Percentiles rank a stretch among this genome's conserved stretches.
phyloP scores from a whole-genome alignment of 2,329 filamentous ascomycete species.

The Sporothrix inflata region DNA sequence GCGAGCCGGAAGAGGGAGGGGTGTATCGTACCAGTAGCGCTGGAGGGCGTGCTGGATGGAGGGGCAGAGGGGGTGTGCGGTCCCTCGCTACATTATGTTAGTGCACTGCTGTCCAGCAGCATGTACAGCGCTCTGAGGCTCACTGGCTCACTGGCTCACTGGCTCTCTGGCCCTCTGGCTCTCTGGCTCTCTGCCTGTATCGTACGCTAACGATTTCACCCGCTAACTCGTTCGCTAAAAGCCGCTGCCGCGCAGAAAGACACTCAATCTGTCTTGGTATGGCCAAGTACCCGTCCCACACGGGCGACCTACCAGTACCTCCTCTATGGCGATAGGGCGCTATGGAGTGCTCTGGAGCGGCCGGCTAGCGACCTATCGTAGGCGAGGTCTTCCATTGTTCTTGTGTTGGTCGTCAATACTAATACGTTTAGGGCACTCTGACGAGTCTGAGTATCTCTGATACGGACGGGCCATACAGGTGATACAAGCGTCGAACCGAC shows the following conservation, averaged over 20 bases:
- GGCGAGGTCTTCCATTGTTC: background rate
- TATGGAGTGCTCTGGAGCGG: background rate
- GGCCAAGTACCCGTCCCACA: slow-evolving; percentile 12
- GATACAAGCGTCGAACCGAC: background rate
- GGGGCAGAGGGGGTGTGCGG: background rate
- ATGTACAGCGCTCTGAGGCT: background rate
- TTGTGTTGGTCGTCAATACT: background rate
- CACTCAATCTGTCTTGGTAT: slow-evolving; percentile 10
- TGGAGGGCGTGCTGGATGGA: background rate
- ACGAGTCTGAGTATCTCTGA: background rate
- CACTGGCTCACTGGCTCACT: background rate
- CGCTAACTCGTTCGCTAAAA: background rate
- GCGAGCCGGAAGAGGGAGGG: slow-evolving; percentile 6
- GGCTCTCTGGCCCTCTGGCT: no score
- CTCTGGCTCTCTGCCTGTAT: no score
- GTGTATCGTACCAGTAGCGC: slow-evolving; percentile 5
- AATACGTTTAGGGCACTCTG: background rate
- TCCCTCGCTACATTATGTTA: no score
- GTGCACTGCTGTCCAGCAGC: background rate
- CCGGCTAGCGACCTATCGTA: background rate
- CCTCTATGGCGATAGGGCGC: no score
- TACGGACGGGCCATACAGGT: background rate
- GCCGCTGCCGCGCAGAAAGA: slow-evolving; percentile 15
- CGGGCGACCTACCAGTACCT: background rate
- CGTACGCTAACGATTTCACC: background rate